These are phyloP conservation scores for Candida pseudoglaebosa DNA, from an alignment of 805 yeast species.

Conservation along the genomic window DNA sequence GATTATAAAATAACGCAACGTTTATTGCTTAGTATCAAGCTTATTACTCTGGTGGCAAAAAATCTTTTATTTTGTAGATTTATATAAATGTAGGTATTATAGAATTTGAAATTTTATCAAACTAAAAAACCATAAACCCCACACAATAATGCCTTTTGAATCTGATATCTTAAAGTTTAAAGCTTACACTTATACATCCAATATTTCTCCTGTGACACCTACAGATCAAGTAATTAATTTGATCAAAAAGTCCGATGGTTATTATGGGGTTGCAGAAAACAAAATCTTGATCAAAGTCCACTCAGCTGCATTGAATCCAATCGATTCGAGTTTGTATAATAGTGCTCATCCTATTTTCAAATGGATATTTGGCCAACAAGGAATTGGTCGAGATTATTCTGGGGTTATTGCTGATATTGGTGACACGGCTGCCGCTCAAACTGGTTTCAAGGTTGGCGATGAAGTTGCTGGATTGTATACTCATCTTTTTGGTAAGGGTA, in stretches of 20 bases:
- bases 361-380: conserved; percentile 17
- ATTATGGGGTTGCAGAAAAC: conserved; percentile 12
- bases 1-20: no score
- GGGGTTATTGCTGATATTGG: conserved; percentile 33
- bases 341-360: no score
- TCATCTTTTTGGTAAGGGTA: conserved; percentile 26
- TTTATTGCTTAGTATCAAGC: no score
- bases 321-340: no score
- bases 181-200: conserved; percentile 11
- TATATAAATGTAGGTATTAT: no score
- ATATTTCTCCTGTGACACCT: conserved; percentile 12
- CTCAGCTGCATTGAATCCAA: conserved; percentile 30
- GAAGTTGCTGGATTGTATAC: conserved; percentile 23
- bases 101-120: no score
- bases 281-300: conserved; percentile 27
- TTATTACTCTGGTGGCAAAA: no score
- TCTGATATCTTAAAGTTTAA: conserved; percentile 15
- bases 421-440: conserved; percentile 13
- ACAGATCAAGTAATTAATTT: conserved; percentile 8
- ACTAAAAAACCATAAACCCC: no score
- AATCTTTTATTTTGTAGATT: no score
- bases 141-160: no score
- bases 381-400: conserved; percentile 30
- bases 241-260: not conserved
- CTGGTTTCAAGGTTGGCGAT: conserved; percentile 24